Evolutionary conservation across 73 alveolate genomes (phyloP).

Genomic region (Durusdinium trenchii): DNA sequence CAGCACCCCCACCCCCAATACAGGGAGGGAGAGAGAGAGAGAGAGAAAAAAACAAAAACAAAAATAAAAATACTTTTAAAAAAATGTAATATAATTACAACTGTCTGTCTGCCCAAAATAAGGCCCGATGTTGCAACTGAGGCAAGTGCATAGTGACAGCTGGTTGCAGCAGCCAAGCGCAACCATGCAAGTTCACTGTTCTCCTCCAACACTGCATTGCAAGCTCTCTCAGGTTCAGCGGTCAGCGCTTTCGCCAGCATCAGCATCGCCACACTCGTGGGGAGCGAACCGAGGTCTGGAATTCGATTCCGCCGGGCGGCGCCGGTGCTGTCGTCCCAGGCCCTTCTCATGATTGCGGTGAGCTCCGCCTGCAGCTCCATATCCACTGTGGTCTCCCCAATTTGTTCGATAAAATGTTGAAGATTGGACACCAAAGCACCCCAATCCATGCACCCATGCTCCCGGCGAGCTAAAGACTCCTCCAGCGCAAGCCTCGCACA

Average conservation of each 20-base stretch:
- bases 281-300: neutral
- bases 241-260: neutral
- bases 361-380: neutral
- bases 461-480: neutral
- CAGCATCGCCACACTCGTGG: neutral
- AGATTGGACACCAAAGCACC: neutral
- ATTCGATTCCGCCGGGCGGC: neutral
- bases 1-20: no score
- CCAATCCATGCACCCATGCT: neutral
- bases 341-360: neutral
- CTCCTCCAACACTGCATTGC: neutral
- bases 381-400: neutral
- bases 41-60: no score
- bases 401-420: neutral
- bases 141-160: neutral
- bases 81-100: no score
- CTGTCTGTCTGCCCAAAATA: no score
- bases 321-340: neutral
- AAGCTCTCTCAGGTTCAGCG: neutral
- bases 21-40: no score
- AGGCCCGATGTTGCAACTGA: neutral
- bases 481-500: neutral
- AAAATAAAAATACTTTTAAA: no score
- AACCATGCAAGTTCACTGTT: neutral
- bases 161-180: slow-evolving; percentile 13